Base-by-base conservation (phyloP, 176 grass and related monocot species). In the Miscanthus lutarioriparius region DNA sequence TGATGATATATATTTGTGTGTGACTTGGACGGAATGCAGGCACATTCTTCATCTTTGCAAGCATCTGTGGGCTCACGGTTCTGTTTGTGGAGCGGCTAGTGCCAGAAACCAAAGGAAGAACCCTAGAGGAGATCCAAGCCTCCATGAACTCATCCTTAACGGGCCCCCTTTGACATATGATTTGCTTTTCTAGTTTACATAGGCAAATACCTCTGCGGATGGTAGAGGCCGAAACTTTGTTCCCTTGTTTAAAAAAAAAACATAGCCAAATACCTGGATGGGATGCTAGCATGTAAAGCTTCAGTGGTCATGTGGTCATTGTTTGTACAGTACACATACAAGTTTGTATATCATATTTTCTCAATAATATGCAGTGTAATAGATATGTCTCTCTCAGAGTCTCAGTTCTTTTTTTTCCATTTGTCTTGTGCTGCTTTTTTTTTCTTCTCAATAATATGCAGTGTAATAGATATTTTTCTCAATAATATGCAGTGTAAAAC, bases 91-190 rank as follows among this genome's bases (percentile, higher is more conserved):
- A 83, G 14, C 79, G 68, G 43, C 63, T 94, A 22, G 92, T 97
- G 27, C 94, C 94, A 5, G 92, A 97, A 77, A 97, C 94, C 23
- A 97, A 97, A 86, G 92, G 94, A 77, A 88, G 90, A 37, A 94
- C 92, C 20, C 83, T 97, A 10, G 91, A 97, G 90, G 89, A 97
- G 73, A 94, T 97, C 62, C 94, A 97, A 63, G 89, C 87, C 5
- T 97, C 89, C 16, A 91, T 97, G 91, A 86, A 72, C 84, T 84
- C 86, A 16, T 83, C 77, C 22, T 64, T 87, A 33, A 27, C 39
- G 0, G 0, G 7, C 41, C 14, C 79, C 79, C 64, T 38, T 63
- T 15, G 17, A 14, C 10, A 71, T 23, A 49, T 71, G 44, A 76
- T 76, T 45, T 26, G 30, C 53, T 6, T 10, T 27, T 43, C 10